Conservation (phyloP, 148 eudicot genomes). For the Heliamphora exappendiculata region DNA sequence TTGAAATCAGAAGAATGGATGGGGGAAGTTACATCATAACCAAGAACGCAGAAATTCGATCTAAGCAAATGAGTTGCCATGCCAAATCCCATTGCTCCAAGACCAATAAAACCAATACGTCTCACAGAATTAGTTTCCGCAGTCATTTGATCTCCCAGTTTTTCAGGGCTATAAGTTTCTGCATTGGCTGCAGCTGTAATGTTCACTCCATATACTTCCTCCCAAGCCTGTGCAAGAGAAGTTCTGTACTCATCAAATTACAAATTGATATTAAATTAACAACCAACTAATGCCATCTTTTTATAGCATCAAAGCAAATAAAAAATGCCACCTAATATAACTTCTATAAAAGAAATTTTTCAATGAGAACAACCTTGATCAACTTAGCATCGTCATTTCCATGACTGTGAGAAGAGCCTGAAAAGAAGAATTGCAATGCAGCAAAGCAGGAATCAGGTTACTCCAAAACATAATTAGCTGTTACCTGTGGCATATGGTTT, state of each 20-base stretch:
- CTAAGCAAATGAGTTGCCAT: conserved; percentile 92
- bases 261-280: background rate
- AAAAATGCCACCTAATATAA: background rate
- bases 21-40: conserved; percentile 61
- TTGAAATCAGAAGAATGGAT: background rate
- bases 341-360: background rate
- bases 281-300: conserved; percentile 5
- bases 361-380: conserved; percentile 47
- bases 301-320: background rate
- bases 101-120: conserved; percentile 83
- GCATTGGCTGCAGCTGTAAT: conserved; percentile 64
- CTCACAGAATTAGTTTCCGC: conserved; percentile 41
- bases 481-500: background rate
- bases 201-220: conserved; percentile 60
- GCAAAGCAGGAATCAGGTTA: conserved; percentile 8
- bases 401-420: conserved; percentile 50
- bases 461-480: background rate
- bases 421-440: conserved; percentile 14
- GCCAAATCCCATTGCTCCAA: conserved; percentile 99
- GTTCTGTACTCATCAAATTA: conserved; percentile 1
- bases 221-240: conserved; percentile 59
- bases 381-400: conserved; percentile 39
- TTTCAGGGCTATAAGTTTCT: conserved; percentile 70
- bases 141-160: conserved; percentile 44
- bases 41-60: conserved; percentile 69